phyloP scores from a whole-genome alignment of 768 basidiomycete species.

The Flagelloscypha sp. region DNA sequence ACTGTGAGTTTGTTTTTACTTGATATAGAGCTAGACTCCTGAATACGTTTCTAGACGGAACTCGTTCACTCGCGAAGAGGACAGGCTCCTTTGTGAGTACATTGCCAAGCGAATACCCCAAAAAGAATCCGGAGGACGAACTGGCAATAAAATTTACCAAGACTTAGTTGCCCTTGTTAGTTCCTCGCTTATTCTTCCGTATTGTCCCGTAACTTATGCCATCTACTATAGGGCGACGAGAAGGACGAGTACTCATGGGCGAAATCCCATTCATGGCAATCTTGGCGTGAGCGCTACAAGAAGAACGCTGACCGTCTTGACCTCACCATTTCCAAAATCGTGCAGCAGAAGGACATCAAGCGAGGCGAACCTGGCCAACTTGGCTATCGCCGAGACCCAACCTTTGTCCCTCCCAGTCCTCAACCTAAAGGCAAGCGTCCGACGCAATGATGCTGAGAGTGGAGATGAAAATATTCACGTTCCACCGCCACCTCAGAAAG shows the following conservation, averaged over 20 bases:
- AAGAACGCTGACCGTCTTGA: slow-evolving; percentile 70
- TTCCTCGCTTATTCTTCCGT: slow-evolving; percentile 1
- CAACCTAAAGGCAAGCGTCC: no score
- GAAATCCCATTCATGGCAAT: slow-evolving; percentile 79
- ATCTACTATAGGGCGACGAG: slow-evolving; percentile 40
- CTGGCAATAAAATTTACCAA: slow-evolving; percentile 76
- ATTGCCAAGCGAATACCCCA: slow-evolving; percentile 79
- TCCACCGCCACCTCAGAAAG: no score
- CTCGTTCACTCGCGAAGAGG: slow-evolving; percentile 71
- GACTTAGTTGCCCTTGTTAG: slow-evolving; percentile 6
- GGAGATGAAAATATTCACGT: no score
- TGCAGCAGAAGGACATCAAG: slow-evolving; percentile 59
- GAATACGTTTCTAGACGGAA: slow-evolving; percentile 51
- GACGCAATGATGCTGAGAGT: no score
- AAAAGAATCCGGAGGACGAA: slow-evolving; percentile 74
- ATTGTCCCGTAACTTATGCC: no score
- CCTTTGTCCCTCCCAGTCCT: no score
- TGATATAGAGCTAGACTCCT: no score
- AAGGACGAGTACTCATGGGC: slow-evolving; percentile 79
- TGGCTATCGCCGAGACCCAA: slow-evolving; percentile 73
- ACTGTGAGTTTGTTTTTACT: slow-evolving; percentile 44
- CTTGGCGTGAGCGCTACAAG: slow-evolving; percentile 85
- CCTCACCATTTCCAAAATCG: slow-evolving; percentile 51
- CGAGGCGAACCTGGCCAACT: slow-evolving; percentile 77
- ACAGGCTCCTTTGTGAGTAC: slow-evolving; percentile 66